Conservation (phyloP, 148 eudicot species). For the Persicaria maculosa region DNA sequence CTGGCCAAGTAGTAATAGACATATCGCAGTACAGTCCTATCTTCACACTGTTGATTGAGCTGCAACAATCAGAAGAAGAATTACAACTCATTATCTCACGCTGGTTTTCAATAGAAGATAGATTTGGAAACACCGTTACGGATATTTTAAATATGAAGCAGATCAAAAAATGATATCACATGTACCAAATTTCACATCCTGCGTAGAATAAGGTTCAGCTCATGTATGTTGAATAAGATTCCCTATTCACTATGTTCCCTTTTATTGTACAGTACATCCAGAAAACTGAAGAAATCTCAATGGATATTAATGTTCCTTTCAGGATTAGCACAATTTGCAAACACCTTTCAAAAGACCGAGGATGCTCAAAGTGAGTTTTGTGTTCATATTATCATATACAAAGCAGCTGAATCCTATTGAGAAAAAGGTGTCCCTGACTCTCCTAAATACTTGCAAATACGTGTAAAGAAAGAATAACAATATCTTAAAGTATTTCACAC, state of each 20-base stretch:
- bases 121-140: not conserved
- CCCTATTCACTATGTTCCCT: not conserved
- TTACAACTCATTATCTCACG: not conserved
- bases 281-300: not conserved
- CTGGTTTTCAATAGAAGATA: not conserved
- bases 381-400: not conserved
- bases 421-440: not conserved
- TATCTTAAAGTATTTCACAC: not conserved
- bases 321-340: not conserved
- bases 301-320: not conserved
- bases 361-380: not conserved
- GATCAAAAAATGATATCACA: not conserved
- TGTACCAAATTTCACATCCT: slow-evolving; percentile 1
- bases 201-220: not conserved
- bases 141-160: not conserved
- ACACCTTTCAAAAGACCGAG: not conserved
- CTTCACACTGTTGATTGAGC: slow-evolving; percentile 98
- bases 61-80: slow-evolving; percentile 27
- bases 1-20: slow-evolving; percentile 96
- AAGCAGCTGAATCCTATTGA: not conserved
- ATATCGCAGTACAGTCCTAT: slow-evolving; percentile 84
- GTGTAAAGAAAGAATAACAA: not conserved
- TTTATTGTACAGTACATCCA: not conserved
- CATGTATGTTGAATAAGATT: not conserved
- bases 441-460: not conserved